Base-by-base conservation (phyloP, 108 stramenopile genomes). In the Ochromonas danica region DNA sequence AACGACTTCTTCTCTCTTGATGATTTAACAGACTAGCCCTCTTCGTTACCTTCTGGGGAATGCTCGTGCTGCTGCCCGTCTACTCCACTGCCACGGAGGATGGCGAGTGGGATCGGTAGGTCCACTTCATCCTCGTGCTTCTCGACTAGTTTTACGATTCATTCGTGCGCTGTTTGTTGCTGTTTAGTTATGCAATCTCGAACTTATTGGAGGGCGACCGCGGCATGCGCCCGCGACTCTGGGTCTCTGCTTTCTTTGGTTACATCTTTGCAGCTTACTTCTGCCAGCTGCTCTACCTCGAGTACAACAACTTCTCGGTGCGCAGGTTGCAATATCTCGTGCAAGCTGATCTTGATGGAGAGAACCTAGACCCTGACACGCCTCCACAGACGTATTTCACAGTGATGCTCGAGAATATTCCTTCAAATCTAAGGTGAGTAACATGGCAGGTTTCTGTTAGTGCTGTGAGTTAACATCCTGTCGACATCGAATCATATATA, bases 211-310 rank as follows among this genome's bases (percentile, higher is more conserved):
- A 42, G 3, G 72, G 40, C 17, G 40, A 75, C 38, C 3, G 22
- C 40, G 72, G 63, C 3, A 67, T 75, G 72, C 6, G 35, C 6
- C 10, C 36, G 6, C 43, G 51, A 10, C 31, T 75, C 17, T 75
- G 72, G 72, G 40, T 75, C 10, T 27, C 72, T 6, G 72, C 72
- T 6, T 35, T 75, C 6, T 75, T 75, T 36, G 38, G 72, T 36
- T 75, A 75, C 40, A 42, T 75, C 28, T 75, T 75, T 41, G 51
- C 51, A 27, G 72, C 72, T 31, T 75, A 75, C 31, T 45, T 60
- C 31, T 75, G 72, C 38, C 72, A 75, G 22, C 25, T 75, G 30
- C 31, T 75, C 36, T 75, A 33, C 31, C 10, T 10, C 3, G 72
- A 75, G 31, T 75, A 75, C 40, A 39, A 75, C 10, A 45, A 75